Evolutionary conservation across 2,329 filamentous ascomycete genomes (phyloP).

Genomic region (Drechslerella coelobrocha): DNA sequence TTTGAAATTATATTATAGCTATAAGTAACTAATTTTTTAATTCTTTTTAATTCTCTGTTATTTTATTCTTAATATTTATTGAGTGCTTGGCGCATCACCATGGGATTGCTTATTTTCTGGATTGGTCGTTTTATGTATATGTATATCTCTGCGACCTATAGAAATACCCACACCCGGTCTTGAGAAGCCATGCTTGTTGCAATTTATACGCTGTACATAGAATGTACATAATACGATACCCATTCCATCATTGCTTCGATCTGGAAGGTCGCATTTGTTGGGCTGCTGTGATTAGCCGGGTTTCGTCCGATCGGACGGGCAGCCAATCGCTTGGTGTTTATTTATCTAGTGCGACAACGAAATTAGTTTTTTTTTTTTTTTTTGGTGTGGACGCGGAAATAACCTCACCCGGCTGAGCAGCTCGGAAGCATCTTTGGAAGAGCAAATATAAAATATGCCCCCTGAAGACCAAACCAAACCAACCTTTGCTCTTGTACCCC

Average conservation of each 20-base stretch:
- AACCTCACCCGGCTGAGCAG: conserved; percentile 10
- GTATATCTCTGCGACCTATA: too few species aligned
- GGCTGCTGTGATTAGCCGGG: conserved; percentile 18
- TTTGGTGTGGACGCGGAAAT: conserved; percentile 11
- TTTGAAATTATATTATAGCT: conserved; percentile 71
- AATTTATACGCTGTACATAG: too few species aligned
- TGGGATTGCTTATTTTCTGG: too few species aligned
- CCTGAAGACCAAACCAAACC: conserved; percentile 16
- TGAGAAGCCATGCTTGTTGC: too few species aligned
- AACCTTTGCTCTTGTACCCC: neutral
- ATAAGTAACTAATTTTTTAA: neutral
- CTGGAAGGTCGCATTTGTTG: neutral
- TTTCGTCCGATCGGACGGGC: neutral
- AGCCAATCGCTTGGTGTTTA: conserved; percentile 2
- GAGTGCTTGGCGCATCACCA: too few species aligned
- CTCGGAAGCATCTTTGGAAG: neutral
- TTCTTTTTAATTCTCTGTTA: too few species aligned
- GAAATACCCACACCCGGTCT: too few species aligned
- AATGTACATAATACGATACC: too few species aligned
- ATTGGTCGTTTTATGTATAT: too few species aligned
- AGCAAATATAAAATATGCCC: conserved; percentile 9
- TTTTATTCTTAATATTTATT: too few species aligned
- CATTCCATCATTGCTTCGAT: neutral
- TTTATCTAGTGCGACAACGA: neutral
- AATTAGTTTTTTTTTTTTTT: conserved; percentile 15